phyloP scores from a whole-genome alignment of 495 filamentous ascomycete genomes.

The Penicillium odoratum region DNA sequence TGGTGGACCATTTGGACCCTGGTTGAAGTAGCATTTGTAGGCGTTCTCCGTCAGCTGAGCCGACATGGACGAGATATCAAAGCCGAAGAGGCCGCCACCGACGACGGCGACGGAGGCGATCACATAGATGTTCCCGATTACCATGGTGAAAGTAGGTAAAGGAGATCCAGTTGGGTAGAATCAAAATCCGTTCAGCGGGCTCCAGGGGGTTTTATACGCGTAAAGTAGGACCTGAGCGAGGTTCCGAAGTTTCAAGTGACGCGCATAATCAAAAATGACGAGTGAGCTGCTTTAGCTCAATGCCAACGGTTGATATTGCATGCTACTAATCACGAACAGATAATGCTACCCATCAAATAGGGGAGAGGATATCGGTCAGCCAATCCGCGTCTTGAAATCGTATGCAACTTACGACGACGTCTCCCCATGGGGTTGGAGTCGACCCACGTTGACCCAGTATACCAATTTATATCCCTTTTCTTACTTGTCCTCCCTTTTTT shows the following conservation, averaged over 20 bases:
- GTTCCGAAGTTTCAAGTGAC: neutral
- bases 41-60: slow-evolving; percentile 62
- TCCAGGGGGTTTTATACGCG: neutral
- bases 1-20: slow-evolving; percentile 30
- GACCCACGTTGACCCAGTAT: neutral
- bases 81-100: slow-evolving; percentile 79
- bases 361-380: neutral
- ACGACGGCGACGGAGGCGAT: slow-evolving; percentile 75
- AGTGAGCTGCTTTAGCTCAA: slow-evolving; percentile 3
- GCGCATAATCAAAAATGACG: neutral
- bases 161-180: neutral
- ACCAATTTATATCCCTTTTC: neutral
- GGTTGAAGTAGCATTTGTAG: slow-evolving; percentile 68
- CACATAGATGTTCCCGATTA: slow-evolving; percentile 60
- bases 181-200: neutral
- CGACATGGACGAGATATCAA: slow-evolving; percentile 81
- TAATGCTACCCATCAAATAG: neutral
- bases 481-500: neutral
- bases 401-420: neutral
- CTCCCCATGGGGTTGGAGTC: slow-evolving; percentile 7
- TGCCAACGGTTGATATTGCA: slow-evolving; percentile 2
- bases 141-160: slow-evolving; percentile 1
- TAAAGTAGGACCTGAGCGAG: neutral
- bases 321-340: neutral
- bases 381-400: slow-evolving; percentile 1